Percentiles rank a stretch among this genome's conserved stretches.
Evolutionary conservation across 73 alveolate species (phyloP).

Genomic region (Urostyla sp.): DNA sequence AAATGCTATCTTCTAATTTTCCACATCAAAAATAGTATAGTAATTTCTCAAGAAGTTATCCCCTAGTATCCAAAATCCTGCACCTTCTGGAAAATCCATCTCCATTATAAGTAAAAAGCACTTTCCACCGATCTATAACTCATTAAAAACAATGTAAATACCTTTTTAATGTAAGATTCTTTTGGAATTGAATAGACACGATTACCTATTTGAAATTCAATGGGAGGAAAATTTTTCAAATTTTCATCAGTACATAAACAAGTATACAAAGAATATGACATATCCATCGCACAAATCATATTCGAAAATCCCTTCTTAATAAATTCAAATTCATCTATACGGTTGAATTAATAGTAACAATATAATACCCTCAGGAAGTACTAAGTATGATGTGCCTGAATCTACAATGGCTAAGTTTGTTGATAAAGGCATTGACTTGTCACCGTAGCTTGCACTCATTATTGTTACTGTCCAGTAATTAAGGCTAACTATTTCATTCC

Average conservation of each 20-base stretch:
- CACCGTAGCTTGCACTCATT: slow-evolving; percentile 14
- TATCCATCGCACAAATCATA: slow-evolving; percentile 7
- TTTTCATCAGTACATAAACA: slow-evolving; percentile 32
- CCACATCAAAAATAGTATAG: slow-evolving; percentile 54
- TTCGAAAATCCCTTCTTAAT: background rate
- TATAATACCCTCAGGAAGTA: slow-evolving; percentile 38
- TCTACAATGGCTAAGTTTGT: slow-evolving; percentile 54
- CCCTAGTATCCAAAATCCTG: slow-evolving; percentile 61
- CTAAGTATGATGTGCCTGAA: slow-evolving; percentile 53
- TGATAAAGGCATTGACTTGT: background rate
- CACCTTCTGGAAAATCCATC: slow-evolving; percentile 32
- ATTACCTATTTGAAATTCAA: slow-evolving; percentile 37
- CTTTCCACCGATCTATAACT: slow-evolving; percentile 10
- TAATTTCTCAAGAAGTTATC: slow-evolving; percentile 57
- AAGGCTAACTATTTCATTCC: slow-evolving; percentile 44
- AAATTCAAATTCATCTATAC: slow-evolving; percentile 31
- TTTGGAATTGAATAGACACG: slow-evolving; percentile 34
- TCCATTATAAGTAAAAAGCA: slow-evolving; percentile 38
- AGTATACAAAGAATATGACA: background rate
- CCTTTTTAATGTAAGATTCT: slow-evolving; percentile 9
- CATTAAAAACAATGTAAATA: background rate
- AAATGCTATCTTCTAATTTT: slow-evolving; percentile 53
- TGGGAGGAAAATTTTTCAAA: slow-evolving; percentile 25
- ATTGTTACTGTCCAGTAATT: slow-evolving; percentile 50
- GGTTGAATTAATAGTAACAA: background rate